These are phyloP conservation scores for Aspergillus biplanus DNA, from an alignment of 495 filamentous ascomycete species.

Conservation along the genomic window DNA sequence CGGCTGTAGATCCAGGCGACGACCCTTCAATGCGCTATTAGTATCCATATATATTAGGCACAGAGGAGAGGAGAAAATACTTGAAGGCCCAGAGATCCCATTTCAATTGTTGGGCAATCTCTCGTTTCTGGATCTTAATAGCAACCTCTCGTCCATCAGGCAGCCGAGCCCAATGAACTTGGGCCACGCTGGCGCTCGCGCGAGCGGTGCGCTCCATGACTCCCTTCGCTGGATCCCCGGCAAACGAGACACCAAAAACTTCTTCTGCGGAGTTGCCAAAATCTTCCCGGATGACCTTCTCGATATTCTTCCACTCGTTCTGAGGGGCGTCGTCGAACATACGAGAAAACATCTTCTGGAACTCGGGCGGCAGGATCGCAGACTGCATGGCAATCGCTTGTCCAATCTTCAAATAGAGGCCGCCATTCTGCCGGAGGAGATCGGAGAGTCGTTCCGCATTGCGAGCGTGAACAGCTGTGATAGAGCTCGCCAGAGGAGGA, in stretches of 20 bases:
- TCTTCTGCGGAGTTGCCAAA: conserved; percentile 84
- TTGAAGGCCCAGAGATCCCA: conserved; percentile 98
- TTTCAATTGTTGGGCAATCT: conserved; percentile 84
- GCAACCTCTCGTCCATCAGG: conserved; percentile 87
- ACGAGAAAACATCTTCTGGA: conserved; percentile 89
- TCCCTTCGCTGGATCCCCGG: conserved; percentile 65
- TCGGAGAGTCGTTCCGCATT: conserved; percentile 81
- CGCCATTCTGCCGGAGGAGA: conserved; percentile 82
- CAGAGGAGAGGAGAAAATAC: conserved; percentile 48
- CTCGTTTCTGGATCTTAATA: conserved; percentile 94
- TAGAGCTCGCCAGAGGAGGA: conserved; percentile 67
- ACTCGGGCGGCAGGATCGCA: conserved; percentile 87
- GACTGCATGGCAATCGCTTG: conserved; percentile 99
- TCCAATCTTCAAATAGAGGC: conserved; percentile 95
- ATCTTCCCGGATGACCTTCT: conserved; percentile 84
- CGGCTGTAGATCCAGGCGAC: conserved; percentile 76
- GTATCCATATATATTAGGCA: not conserved
- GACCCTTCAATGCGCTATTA: conserved; percentile 50
- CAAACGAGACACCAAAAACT: conserved; percentile 85
- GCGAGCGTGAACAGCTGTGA: conserved; percentile 74
- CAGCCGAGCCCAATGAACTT: conserved; percentile 92
- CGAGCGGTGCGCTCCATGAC: conserved; percentile 86
- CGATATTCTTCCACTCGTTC: conserved; percentile 87
- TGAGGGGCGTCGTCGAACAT: conserved; percentile 99
- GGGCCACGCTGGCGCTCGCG: conserved; percentile 90